Evolutionary conservation across 192 early-diverging fungal genomes (phyloP), one percentile per base, ranked within the genome.

Genomic region (Spizellomyces sp.): DNA sequence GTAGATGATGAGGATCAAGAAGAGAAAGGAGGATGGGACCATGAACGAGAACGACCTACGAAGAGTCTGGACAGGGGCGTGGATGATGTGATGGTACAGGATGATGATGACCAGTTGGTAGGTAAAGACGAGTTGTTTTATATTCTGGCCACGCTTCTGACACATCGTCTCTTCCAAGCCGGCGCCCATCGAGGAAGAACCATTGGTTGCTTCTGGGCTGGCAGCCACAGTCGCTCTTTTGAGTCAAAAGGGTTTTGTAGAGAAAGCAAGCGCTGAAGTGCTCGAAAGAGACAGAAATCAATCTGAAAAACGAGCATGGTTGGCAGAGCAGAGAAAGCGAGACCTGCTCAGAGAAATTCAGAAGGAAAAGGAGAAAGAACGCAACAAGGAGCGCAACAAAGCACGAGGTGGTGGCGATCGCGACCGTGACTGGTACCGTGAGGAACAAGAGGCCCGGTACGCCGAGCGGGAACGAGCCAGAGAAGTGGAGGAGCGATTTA

Each of bases 221-320:
- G 92, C 84, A 19, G 90, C 94, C 6, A 94, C 96, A 1, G 73
- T 99, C 4, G 85, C 84, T 2, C 81, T 98, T 8, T 78, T 99
- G 45, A 84, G 78, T 21, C 89, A 96, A 72, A 92, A 95, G 77
- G 95, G 94, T 68, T 70, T 80, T 41, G 54, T 88, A 58, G 79
- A 90, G 48, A 88, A 84, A 57, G 77, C 84, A n/a, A 86, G 80
- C 8, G 78, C 86, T 9, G 93, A 95, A 52, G 88, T 93, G 47
- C 71, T 83, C 14, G 78, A 87, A 50, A 81, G 86, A 54, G 92
- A 96, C 57, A 71, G 75, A 45, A 62, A 79, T 43, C 86, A 88
- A 48, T 62, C 78, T n/a, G 86, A 91, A 15, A 80, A 85, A 15
- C 78, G 82, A 21, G 75, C 78, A 65, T 96, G 94, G 92, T 69